These are phyloP conservation scores for Phytophthora cactorum DNA, from an alignment of 352 stramenopile genomes.

Conservation along the genomic window DNA sequence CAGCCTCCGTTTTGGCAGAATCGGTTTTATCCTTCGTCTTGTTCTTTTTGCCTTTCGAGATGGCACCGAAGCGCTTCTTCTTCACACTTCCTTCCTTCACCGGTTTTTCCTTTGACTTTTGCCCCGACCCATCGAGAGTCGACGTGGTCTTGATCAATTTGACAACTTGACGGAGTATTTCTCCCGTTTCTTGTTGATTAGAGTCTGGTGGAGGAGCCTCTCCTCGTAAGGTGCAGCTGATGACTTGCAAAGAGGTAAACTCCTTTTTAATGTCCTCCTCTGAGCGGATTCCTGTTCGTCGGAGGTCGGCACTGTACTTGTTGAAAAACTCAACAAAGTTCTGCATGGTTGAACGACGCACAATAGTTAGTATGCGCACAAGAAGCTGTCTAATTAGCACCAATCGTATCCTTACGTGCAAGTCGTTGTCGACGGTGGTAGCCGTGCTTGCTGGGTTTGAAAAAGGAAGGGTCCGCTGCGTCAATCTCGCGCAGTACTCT, in stretches of 20 bases:
- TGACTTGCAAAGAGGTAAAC: slow-evolving; percentile 58
- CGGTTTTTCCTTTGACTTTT: slow-evolving; percentile 55
- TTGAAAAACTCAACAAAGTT: slow-evolving; percentile 76
- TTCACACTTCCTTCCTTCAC: slow-evolving; percentile 53
- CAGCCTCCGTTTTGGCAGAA: slow-evolving; percentile 22
- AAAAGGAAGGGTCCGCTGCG: slow-evolving; percentile 68
- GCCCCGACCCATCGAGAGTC: slow-evolving; percentile 50
- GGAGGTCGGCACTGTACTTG: slow-evolving; percentile 69
- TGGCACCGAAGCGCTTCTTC: slow-evolving; percentile 46
- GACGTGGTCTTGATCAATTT: slow-evolving; percentile 75
- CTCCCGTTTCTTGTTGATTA: slow-evolving; percentile 34
- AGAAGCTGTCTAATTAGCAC: background rate
- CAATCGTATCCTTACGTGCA: slow-evolving; percentile 43
- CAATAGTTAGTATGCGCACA: slow-evolving; percentile 1
- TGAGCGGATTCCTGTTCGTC: slow-evolving; percentile 71
- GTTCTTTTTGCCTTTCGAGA: slow-evolving; percentile 46
- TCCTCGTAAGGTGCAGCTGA: slow-evolving; percentile 50
- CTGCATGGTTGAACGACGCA: slow-evolving; percentile 19
- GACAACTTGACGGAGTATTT: slow-evolving; percentile 55
- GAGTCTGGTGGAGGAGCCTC: slow-evolving; percentile 29
- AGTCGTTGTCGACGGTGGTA: slow-evolving; percentile 61
- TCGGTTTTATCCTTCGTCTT: slow-evolving; percentile 45
- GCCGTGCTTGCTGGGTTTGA: slow-evolving; percentile 43
- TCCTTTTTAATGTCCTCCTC: slow-evolving; percentile 74
- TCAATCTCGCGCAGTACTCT: slow-evolving; percentile 69